phyloP scores from a whole-genome alignment of 164 flowering plant species.

The Tetracentron sinense region DNA sequence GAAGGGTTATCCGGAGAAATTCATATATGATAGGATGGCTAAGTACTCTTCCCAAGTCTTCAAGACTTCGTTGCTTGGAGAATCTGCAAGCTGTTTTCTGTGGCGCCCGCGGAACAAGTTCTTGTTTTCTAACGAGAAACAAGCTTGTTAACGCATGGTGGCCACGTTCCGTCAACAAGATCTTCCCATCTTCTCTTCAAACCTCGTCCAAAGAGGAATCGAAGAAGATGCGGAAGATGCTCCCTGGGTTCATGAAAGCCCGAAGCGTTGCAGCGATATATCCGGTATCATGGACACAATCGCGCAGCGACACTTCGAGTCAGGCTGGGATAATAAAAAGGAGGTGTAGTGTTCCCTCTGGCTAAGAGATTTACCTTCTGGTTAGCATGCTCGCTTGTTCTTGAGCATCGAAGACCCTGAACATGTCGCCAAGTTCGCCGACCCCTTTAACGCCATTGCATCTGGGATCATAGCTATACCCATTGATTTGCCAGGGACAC shows the following conservation, averaged over 20 bases:
- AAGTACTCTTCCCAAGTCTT: slow-evolving; percentile 27
- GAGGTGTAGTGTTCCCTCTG: slow-evolving; percentile 19
- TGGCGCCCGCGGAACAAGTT: slow-evolving; percentile 41
- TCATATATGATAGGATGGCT: slow-evolving; percentile 32
- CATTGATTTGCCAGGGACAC: slow-evolving; percentile 12
- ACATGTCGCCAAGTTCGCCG: background rate
- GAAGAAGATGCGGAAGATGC: slow-evolving; percentile 27
- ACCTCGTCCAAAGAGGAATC: slow-evolving; percentile 29
- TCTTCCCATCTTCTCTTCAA: slow-evolving; percentile 31
- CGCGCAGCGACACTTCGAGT: slow-evolving; percentile 24
- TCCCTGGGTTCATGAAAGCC: slow-evolving; percentile 36
- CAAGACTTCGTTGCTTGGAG: slow-evolving; percentile 32
- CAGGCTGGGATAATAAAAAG: slow-evolving; percentile 24
- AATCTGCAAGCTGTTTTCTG: slow-evolving; percentile 30
- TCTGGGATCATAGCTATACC: slow-evolving; percentile 4
- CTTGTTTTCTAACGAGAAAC: slow-evolving; percentile 50
- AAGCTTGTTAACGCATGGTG: slow-evolving; percentile 45
- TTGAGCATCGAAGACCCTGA: slow-evolving; percentile 12
- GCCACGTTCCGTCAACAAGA: slow-evolving; percentile 37
- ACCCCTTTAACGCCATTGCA: background rate
- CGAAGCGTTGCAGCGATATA: slow-evolving; percentile 34
- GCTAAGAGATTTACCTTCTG: slow-evolving; percentile 14
- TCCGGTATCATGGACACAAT: slow-evolving; percentile 38
- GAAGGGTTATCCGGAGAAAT: slow-evolving; percentile 36
- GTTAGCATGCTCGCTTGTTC: slow-evolving; percentile 15